phyloP scores from a whole-genome alignment of 2,329 filamentous ascomycete genomes.

The Phialophora macrospora region DNA sequence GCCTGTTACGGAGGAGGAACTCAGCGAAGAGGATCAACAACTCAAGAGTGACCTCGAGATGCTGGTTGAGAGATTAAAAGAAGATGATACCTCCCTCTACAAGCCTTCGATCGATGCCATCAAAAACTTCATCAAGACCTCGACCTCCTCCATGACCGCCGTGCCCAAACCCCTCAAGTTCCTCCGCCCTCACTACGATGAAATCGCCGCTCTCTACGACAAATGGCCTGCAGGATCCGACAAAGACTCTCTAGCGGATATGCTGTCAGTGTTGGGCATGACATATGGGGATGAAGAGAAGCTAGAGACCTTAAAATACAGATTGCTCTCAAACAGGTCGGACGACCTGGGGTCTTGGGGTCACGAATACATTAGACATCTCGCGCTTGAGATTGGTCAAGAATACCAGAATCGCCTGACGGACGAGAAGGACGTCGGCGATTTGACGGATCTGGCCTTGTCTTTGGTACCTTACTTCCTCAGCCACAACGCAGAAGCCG shows the following conservation, averaged over 20 bases:
- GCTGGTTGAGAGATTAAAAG: conserved; percentile 95
- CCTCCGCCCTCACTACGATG: conserved; percentile 92
- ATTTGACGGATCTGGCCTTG: conserved; percentile 82
- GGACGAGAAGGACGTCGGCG: conserved; percentile 80
- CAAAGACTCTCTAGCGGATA: conserved; percentile 81
- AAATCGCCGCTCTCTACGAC: conserved; percentile 84
- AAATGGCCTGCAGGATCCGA: conserved; percentile 82
- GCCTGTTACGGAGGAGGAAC: conserved; percentile 69
- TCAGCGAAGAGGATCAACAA: conserved; percentile 97
- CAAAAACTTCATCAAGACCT: conserved; percentile 98
- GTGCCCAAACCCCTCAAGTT: conserved; percentile 99
- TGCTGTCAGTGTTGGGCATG: conserved; percentile 97
- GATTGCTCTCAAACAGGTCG: conserved; percentile 73
- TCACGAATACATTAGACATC: conserved; percentile 95
- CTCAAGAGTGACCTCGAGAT: conserved; percentile 97
- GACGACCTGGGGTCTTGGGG: conserved; percentile 97
- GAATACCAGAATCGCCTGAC: conserved; percentile 88
- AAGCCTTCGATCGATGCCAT: conserved; percentile 92
- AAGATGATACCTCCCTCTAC: conserved; percentile 84
- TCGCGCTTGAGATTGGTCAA: conserved; percentile 93
- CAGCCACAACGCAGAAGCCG: conserved; percentile 95
- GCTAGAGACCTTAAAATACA: conserved; percentile 94
- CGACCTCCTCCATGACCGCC: conserved; percentile 98
- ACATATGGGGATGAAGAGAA: conserved; percentile 96
- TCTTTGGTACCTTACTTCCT: conserved; percentile 91